Evolutionary conservation across 352 stramenopile species (phyloP), one percentile per base, ranked within the genome.

Genomic region (Phytophthora constricta): DNA sequence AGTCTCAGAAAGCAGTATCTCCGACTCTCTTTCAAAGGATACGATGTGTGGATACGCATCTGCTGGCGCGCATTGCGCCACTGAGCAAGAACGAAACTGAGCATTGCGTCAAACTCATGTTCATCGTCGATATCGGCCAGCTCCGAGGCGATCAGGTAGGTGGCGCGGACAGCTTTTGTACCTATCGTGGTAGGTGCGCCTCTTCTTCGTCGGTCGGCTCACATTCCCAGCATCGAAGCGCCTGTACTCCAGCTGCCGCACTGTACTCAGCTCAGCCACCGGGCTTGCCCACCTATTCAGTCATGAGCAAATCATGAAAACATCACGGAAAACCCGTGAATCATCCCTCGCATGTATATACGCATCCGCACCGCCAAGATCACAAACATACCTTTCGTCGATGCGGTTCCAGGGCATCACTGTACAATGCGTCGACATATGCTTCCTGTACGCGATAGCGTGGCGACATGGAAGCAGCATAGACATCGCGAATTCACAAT

Each of bases 71-170:
- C 46, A 37, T 70, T 67, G 8, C 57, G 27, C 57, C 57, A 68
- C 47, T 68, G 57, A 5, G 4, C 17, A 3, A 76, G 14, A 0
- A 76, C 57, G 50, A 68, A 69, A 5, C 27, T 5, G 3, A 66
- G 33, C 51, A 66, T 61, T 5, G 47, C 34, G 0, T 46, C 10
- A 28, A 67, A 77, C 28, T 70, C 45, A 7, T 1, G 7, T 2
- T 62, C 53, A 20, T 67, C 59, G 4, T 58, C 45, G 23, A 73
- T 68, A 33, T 77, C 63, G 0, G 49, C 69, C 5, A 77, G 26
- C 17, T 73, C 54, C 31, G 20, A 65, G 0, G 54, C 27, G n/a
- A 73, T 68, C 1, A 73, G 39, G 17, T 72, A 46, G 1, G 55
- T 70, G 1, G 41, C 58, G 8, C 59, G 34, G 4, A 65, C 43